These are phyloP conservation scores for Colletotrichum salicis DNA, from an alignment of 2,329 filamentous ascomycete genomes.

Conservation along the genomic window DNA sequence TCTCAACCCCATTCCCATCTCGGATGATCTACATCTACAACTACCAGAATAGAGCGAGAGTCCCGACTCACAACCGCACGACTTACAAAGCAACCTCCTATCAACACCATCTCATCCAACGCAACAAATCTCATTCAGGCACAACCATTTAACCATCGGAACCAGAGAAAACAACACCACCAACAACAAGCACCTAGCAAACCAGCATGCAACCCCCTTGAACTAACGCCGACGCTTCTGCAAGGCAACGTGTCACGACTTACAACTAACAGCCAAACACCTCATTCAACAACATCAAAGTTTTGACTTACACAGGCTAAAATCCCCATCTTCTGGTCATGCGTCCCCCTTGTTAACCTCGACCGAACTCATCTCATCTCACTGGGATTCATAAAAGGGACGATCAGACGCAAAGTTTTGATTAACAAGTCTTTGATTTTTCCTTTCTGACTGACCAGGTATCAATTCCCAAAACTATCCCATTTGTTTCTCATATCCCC, in stretches of 20 bases:
- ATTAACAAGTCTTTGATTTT: neutral
- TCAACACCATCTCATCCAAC: neutral
- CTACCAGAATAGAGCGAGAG: too few relatives aligned
- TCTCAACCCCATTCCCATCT: too few relatives aligned
- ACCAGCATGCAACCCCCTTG: neutral
- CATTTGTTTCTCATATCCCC: conserved; percentile 8
- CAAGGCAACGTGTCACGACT: neutral
- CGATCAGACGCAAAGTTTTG: neutral
- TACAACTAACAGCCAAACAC: neutral
- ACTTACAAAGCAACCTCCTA: too few relatives aligned
- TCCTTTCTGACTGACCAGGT: conserved; percentile 17
- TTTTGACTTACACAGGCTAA: neutral
- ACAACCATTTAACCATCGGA: neutral
- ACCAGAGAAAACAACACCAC: neutral
- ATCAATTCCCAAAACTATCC: conserved; percentile 20
- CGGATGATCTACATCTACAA: too few relatives aligned
- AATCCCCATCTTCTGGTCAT: neutral
- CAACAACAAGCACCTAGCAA: neutral
- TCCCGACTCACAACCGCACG: too few relatives aligned
- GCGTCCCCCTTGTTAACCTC: neutral
- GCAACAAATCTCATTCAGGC: neutral
- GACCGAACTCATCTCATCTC: too few relatives aligned
- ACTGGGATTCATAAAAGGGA: neutral
- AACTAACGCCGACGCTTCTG: neutral
- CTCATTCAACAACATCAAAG: neutral